Conservation (phyloP, 441 rosid genomes). For the Erodium texanum region DNA sequence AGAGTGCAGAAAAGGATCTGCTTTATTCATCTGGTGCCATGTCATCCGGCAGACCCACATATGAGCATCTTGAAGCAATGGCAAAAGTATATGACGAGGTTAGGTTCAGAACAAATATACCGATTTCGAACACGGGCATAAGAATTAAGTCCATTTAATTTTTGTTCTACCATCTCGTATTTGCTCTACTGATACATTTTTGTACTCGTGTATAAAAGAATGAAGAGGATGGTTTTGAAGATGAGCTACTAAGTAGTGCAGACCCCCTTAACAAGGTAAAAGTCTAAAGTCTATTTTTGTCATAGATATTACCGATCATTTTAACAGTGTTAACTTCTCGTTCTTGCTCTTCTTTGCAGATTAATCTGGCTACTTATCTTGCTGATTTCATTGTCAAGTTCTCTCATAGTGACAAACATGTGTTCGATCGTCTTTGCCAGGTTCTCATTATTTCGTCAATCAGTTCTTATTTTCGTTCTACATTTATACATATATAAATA, state of each 20-base stretch:
- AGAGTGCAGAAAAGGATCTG: slow-evolving; percentile 39
- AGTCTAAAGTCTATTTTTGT: neutral
- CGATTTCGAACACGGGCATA: neutral
- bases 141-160: neutral
- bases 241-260: slow-evolving; percentile 33
- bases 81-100: slow-evolving; percentile 65
- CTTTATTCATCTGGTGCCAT: slow-evolving; percentile 37
- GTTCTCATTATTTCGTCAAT: slow-evolving; percentile 24
- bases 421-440: slow-evolving; percentile 64
- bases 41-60: slow-evolving; percentile 47
- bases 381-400: slow-evolving; percentile 53
- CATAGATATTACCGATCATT: neutral
- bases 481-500: neutral
- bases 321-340: slow-evolving; percentile 3
- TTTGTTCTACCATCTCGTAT: slow-evolving; percentile 1
- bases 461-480: neutral
- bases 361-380: slow-evolving; percentile 61
- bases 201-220: slow-evolving; percentile 31
- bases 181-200: slow-evolving; percentile 13
- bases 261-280: slow-evolving; percentile 82
- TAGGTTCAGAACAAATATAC: slow-evolving; percentile 1
- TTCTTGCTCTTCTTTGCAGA: slow-evolving; percentile 32
- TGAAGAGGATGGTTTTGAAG: slow-evolving; percentile 59
- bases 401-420: slow-evolving; percentile 34
- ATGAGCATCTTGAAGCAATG: slow-evolving; percentile 79